Conservation (phyloP, 2,329 filamentous ascomycete species). For the Aciculosporium take region DNA sequence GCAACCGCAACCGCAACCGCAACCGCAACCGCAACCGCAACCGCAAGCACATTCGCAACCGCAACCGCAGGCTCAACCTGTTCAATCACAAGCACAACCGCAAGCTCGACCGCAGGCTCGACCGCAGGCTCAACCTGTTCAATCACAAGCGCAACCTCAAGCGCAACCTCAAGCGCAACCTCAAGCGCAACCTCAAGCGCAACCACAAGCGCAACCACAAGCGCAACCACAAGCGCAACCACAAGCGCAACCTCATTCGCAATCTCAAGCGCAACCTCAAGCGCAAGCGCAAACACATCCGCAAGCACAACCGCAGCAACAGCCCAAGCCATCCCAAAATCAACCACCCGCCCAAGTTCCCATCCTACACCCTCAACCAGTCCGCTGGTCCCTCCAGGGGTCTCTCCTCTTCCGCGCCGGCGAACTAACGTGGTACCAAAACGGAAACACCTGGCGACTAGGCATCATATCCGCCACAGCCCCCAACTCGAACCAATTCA, state of each 20-base stretch:
- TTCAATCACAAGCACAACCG: slow-evolving; percentile 4
- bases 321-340: not conserved
- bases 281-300: slow-evolving; percentile 5
- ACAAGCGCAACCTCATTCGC: slow-evolving; percentile 4
- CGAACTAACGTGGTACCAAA: slow-evolving; percentile 37
- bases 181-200: slow-evolving; percentile 7
- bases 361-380: slow-evolving; percentile 5
- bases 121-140: not conserved
- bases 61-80: slow-evolving; percentile 8
- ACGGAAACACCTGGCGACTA: slow-evolving; percentile 32
- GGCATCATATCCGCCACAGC: slow-evolving; percentile 26
- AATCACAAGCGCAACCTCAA: slow-evolving; percentile 10
- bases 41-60: not conserved
- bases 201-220: slow-evolving; percentile 1
- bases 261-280: slow-evolving; percentile 12
- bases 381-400: slow-evolving; percentile 20
- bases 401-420: slow-evolving; percentile 30
- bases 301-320: slow-evolving; percentile 7
- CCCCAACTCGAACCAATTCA: slow-evolving; percentile 15
- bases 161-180: slow-evolving; percentile 6
- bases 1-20: slow-evolving; percentile 4
- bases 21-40: slow-evolving; percentile 8
- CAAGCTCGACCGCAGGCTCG: slow-evolving; percentile 8
- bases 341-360: not conserved
- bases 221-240: slow-evolving; percentile 6